phyloP scores from a whole-genome alignment of 2,329 filamentous ascomycete species.

The Pyrenochaeta sp. region DNA sequence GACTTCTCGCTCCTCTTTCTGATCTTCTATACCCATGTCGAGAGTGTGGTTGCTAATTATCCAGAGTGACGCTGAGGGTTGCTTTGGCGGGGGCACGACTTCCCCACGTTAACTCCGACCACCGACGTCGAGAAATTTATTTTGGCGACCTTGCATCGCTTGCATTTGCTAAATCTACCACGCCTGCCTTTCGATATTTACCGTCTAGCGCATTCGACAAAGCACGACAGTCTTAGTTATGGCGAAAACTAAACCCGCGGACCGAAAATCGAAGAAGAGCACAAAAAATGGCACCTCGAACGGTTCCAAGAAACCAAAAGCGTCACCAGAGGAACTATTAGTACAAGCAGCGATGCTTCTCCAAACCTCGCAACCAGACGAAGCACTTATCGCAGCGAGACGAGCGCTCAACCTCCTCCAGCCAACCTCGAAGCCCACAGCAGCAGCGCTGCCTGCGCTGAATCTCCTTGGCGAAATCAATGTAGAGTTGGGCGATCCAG shows the following conservation, averaged over 20 bases:
- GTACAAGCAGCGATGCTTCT: conserved; percentile 64
- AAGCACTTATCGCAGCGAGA: conserved; percentile 64
- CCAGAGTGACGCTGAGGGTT: conserved; percentile 24
- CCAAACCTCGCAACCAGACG: conserved; percentile 66
- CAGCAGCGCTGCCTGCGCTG: conserved; percentile 69
- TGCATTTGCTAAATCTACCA: not conserved
- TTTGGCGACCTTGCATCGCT: conserved; percentile 19
- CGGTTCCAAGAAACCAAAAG: conserved; percentile 56
- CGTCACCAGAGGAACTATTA: conserved; percentile 64
- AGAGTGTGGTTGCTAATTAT: conserved; percentile 10
- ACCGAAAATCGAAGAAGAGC: conserved; percentile 50
- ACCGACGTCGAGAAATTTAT: conserved; percentile 30
- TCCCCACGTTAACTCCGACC: conserved; percentile 38
- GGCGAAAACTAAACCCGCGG: conserved; percentile 62
- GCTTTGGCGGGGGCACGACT: conserved; percentile 27
- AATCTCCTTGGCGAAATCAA: conserved; percentile 83
- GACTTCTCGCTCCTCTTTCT: conserved; percentile 94
- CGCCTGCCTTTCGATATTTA: not conserved
- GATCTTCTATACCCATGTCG: conserved; percentile 74
- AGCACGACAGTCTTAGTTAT: conserved; percentile 40
- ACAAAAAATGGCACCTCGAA: conserved; percentile 49
- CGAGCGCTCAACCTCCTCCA: conserved; percentile 61
- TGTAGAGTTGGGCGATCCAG: conserved; percentile 82
- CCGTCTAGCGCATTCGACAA: not conserved
- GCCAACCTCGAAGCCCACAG: conserved; percentile 46